These are phyloP conservation scores for Xylariaceae sp. DNA, from an alignment of 2,329 filamentous ascomycete species.

Conservation along the genomic window DNA sequence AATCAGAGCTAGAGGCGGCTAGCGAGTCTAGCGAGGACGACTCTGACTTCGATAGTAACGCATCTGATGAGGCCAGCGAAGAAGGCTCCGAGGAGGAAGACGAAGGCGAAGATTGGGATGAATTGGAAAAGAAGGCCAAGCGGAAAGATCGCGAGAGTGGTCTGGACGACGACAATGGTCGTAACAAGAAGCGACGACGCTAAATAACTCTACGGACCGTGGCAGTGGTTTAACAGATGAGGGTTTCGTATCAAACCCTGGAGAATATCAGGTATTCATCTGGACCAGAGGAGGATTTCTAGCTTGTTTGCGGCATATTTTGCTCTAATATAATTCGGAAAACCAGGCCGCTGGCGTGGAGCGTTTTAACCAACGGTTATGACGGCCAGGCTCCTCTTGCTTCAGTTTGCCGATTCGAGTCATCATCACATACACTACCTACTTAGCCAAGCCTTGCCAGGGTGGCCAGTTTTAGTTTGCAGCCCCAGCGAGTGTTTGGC, in stretches of 20 bases:
- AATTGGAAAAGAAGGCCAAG: conserved; percentile 85
- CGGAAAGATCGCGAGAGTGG: conserved; percentile 68
- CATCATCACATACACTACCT: background rate
- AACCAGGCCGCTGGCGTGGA: no score
- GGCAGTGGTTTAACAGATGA: background rate
- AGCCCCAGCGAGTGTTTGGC: no score
- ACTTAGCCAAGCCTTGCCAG: no score
- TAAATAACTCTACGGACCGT: conserved; percentile 19
- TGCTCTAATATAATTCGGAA: no score
- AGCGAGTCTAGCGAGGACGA: conserved; percentile 76
- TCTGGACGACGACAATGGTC: conserved; percentile 73
- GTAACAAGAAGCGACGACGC: conserved; percentile 64
- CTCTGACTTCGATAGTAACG: conserved; percentile 90
- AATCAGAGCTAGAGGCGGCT: conserved; percentile 78
- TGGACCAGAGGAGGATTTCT: background rate
- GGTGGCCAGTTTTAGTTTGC: no score
- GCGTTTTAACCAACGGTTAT: background rate
- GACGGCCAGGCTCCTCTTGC: background rate
- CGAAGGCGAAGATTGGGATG: conserved; percentile 89
- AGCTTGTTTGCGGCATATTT: no score
- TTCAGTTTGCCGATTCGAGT: background rate
- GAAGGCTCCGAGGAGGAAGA: conserved; percentile 66
- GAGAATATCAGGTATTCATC: background rate
- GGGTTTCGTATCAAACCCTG: background rate
- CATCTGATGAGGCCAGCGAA: conserved; percentile 75